Conservation (phyloP, 1,139 yeast genomes). For the Geotrichum armillariae region DNA sequence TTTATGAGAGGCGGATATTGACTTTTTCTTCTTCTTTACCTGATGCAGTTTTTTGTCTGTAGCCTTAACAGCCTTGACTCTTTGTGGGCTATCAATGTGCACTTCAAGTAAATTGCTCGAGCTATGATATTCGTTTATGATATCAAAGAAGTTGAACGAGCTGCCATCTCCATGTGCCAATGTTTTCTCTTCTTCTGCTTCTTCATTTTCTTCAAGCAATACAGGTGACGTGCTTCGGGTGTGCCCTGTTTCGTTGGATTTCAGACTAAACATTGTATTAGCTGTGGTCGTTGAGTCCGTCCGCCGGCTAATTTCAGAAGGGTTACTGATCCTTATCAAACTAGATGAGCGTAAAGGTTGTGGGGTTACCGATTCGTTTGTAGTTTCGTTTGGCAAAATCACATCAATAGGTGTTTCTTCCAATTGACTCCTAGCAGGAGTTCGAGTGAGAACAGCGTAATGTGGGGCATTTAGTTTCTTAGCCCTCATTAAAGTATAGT, state of each 20-base stretch:
- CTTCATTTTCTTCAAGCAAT: not conserved
- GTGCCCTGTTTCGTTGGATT: not conserved
- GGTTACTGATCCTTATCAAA: not conserved
- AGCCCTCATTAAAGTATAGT: not conserved
- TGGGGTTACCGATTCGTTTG: not conserved
- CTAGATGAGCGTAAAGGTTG: not conserved
- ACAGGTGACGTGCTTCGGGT: not conserved
- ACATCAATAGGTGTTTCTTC: no score
- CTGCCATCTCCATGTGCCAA: not conserved
- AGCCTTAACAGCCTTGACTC: not conserved
- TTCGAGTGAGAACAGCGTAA: no score
- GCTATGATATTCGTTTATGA: not conserved
- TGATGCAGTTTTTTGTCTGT: not conserved
- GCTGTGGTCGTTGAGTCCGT: not conserved
- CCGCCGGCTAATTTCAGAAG: not conserved
- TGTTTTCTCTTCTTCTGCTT: not conserved
- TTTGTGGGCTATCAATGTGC: not conserved
- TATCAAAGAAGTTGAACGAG: not conserved
- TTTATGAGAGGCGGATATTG: not conserved
- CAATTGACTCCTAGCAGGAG: no score
- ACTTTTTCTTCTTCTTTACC: slow-evolving; percentile 4
- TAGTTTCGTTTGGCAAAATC: no score
- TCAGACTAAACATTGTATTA: not conserved
- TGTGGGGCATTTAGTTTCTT: not conserved
- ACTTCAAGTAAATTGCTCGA: not conserved